Base-by-base conservation (phyloP, 2,329 filamentous ascomycete genomes). In the Ceratocystis ficicola region DNA sequence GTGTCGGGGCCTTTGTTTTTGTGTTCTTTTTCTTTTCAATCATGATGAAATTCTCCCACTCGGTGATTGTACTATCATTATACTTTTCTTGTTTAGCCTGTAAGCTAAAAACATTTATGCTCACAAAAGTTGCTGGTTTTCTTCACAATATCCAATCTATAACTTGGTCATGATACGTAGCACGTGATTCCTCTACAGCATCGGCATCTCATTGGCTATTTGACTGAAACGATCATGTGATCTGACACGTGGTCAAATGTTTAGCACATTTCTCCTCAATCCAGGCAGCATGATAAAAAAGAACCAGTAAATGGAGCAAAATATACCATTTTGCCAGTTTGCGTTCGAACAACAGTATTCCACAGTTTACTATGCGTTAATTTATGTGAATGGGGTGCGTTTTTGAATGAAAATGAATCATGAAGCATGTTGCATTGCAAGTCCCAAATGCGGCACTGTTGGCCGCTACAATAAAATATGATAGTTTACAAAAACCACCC, bases 401-500 rank as follows among this genome's bases (percentile, higher is more conserved):
- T 41, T 12, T 41, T 41, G 36, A 41, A 41, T 41, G n/a, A 46
- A 46, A 32, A 65, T 48, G 62, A 41, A 62, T 65, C 64, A 68
- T 66, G 65, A 68, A 55, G 30, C 66, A 64, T 57, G 52, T 68
- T 65, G 55, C 55, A 59, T 59, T 59, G 28, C 32, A 63, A 60
- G 65, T 68, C 64, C 66, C 65, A 50, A 44, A 52, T 30, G 57
- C 64, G 60, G 66, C 64, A 30, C 64, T 68, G 52, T 62, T 68
- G 63, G 60, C 66, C 66, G 25, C 63, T 36, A 63, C 60, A 50
- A 46, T 55, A 65, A 65, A 68, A 68, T n/a, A 68, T 64, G 64
- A 68, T 68, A 68, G 63, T 68, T 66, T 68, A 68, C 66, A 68
- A 68, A 64, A 68, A 64, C 66, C 66, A 63, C 64, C 64, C 64